These are phyloP conservation scores for Suhomyces faveliae DNA, from an alignment of 805 yeast species.

Conservation along the genomic window DNA sequence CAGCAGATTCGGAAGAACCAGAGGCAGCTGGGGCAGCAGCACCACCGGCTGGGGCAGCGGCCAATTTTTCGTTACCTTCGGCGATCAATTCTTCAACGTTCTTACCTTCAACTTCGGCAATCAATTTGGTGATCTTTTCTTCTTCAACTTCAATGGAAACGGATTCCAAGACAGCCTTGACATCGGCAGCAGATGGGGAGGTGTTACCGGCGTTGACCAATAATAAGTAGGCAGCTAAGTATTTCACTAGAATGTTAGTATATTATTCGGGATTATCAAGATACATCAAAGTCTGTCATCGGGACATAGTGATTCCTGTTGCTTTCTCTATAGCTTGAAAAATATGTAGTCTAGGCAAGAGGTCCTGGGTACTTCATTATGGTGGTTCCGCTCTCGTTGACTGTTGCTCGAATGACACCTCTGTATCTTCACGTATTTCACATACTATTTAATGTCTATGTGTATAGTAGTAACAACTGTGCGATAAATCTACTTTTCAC, in stretches of 20 bases:
- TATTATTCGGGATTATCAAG: not conserved
- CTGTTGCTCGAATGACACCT: no score
- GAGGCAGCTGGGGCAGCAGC: conserved; percentile 29
- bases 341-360: no score
- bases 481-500: conserved; percentile 5
- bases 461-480: conserved; percentile 5
- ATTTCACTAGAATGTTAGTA: conserved; percentile 40
- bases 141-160: conserved; percentile 38
- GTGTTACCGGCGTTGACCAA: conserved; percentile 48
- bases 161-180: conserved; percentile 40
- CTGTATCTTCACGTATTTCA: not conserved
- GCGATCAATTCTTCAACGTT: conserved; percentile 35
- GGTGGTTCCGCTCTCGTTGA: no score
- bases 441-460: conserved; percentile 9
- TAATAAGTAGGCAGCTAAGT: conserved; percentile 49
- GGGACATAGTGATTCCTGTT: no score
- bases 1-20: conserved; percentile 25
- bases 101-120: conserved; percentile 38
- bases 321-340: no score
- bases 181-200: conserved; percentile 43
- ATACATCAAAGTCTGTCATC: no score
- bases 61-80: conserved; percentile 37
- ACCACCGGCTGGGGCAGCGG: conserved; percentile 35
- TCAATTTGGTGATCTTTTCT: conserved; percentile 33
- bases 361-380: no score